Conservation (phyloP, 1,284 basidiomycete species). For the Trichosporon sp. region DNA sequence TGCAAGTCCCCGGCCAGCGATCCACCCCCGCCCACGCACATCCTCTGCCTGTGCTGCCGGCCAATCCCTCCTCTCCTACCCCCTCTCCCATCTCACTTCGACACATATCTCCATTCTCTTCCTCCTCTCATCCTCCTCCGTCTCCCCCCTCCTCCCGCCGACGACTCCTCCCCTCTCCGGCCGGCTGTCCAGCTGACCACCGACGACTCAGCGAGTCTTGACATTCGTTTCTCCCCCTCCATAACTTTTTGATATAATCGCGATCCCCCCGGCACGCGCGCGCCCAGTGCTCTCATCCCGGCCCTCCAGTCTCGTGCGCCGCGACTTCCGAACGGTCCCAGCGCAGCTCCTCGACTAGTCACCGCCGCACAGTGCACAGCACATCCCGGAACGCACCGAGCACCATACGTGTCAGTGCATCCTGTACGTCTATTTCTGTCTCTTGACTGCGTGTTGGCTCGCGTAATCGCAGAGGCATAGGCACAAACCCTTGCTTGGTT, state of each 20-base stretch:
- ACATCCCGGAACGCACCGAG: not conserved
- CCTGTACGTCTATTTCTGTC: not conserved
- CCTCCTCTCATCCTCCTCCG: slow-evolving; percentile 12
- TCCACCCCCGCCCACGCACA: not conserved
- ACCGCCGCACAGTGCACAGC: not conserved
- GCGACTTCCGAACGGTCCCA: not conserved
- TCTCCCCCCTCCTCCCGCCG: slow-evolving; percentile 3
- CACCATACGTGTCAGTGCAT: not conserved
- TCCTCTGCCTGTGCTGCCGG: not conserved
- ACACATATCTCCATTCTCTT: slow-evolving; percentile 2
- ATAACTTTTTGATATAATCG: not conserved
- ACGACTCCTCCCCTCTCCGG: slow-evolving; percentile 7
- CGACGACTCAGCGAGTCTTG: not conserved
- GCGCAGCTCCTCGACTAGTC: not conserved
- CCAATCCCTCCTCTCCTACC: not conserved
- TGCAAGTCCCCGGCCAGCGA: not conserved
- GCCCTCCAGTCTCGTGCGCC: not conserved
- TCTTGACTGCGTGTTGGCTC: not conserved
- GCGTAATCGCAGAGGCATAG: not conserved
- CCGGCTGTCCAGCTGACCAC: slow-evolving; percentile 4
- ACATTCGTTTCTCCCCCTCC: slow-evolving; percentile 1
- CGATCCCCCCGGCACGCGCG: not conserved
- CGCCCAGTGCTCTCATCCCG: not conserved
- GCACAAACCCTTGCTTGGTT: not conserved
- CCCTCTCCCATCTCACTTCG: not conserved